A percentile compares a stretch with the other conserved stretches of the same genome.
These are phyloP conservation scores for Massarina eburnea DNA, from an alignment of 2,329 filamentous ascomycete genomes.

Conservation along the genomic window DNA sequence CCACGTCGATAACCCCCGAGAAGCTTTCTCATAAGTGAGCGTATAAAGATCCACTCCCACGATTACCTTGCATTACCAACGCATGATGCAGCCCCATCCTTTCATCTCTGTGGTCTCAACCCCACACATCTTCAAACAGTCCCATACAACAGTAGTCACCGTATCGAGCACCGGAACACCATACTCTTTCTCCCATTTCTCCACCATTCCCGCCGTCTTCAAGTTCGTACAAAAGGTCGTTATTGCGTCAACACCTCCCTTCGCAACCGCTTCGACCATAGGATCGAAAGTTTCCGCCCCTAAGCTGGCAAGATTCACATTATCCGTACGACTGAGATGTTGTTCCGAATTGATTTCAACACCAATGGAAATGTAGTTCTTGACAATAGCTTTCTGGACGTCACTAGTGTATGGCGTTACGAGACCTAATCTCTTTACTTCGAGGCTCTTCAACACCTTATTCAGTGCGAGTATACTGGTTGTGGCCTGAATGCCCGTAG, in stretches of 20 bases:
- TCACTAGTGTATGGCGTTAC: slow-evolving; percentile 49
- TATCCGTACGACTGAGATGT: slow-evolving; percentile 41
- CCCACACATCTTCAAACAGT: slow-evolving; percentile 40
- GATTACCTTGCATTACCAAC: too few relatives aligned
- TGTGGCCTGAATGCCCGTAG: slow-evolving; percentile 43
- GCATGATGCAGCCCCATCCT: too few relatives aligned
- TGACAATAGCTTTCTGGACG: slow-evolving; percentile 43
- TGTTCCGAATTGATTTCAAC: slow-evolving; percentile 31
- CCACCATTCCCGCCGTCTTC: slow-evolving; percentile 42
- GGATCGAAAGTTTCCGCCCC: slow-evolving; percentile 30
- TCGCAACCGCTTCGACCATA: slow-evolving; percentile 31
- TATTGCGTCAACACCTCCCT: slow-evolving; percentile 30
- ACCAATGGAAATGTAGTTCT: slow-evolving; percentile 39
- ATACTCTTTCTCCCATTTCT: slow-evolving; percentile 43
- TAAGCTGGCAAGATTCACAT: slow-evolving; percentile 43
- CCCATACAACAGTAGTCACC: slow-evolving; percentile 47
- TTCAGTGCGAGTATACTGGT: slow-evolving; percentile 48
- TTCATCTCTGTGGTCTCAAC: slow-evolving; percentile 31
- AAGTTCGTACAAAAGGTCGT: slow-evolving; percentile 51
- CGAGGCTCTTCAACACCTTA: slow-evolving; percentile 30
- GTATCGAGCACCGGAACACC: slow-evolving; percentile 46
- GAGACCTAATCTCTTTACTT: slow-evolving; percentile 35
- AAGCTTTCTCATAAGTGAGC: too few relatives aligned
- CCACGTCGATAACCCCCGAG: too few relatives aligned
- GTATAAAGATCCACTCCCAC: too few relatives aligned